These are phyloP conservation scores for Colletotrichum nymphaeae DNA, from an alignment of 2,329 filamentous ascomycete species.

Conservation along the genomic window DNA sequence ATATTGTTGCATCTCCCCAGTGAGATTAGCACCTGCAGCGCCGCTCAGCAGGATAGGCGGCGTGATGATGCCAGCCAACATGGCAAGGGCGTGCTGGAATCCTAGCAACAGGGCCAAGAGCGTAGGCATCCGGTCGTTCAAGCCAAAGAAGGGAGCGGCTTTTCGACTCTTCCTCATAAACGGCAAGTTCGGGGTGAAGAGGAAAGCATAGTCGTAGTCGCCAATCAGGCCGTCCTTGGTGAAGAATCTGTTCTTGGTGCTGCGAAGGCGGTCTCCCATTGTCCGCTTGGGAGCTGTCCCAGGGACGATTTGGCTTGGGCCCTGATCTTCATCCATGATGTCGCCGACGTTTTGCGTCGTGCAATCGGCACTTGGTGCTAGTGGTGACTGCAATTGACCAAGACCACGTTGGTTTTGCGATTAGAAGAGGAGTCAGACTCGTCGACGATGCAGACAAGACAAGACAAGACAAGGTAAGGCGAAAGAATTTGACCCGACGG, in stretches of 20 bases:
- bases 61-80: conserved; percentile 81
- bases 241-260: conserved; percentile 56
- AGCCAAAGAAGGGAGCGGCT: conserved; percentile 85
- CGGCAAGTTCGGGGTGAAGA: conserved; percentile 85
- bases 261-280: conserved; percentile 44
- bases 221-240: conserved; percentile 82
- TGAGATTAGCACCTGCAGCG: conserved; percentile 72
- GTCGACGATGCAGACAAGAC: neutral
- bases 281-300: conserved; percentile 46
- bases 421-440: neutral
- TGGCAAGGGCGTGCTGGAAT: conserved; percentile 82
- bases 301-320: conserved; percentile 61
- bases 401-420: neutral
- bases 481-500: neutral
- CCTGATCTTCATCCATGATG: conserved; percentile 68
- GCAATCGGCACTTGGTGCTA: neutral
- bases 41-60: conserved; percentile 79
- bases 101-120: conserved; percentile 79
- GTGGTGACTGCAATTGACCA: neutral
- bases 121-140: conserved; percentile 82
- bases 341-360: neutral
- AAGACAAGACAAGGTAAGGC: neutral
- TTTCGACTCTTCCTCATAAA: conserved; percentile 75
- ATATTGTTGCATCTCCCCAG: conserved; percentile 73
- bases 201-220: conserved; percentile 88